Evolutionary conservation across 441 rosid genomes (phyloP).

Genomic region (Euphorbia corollata): DNA sequence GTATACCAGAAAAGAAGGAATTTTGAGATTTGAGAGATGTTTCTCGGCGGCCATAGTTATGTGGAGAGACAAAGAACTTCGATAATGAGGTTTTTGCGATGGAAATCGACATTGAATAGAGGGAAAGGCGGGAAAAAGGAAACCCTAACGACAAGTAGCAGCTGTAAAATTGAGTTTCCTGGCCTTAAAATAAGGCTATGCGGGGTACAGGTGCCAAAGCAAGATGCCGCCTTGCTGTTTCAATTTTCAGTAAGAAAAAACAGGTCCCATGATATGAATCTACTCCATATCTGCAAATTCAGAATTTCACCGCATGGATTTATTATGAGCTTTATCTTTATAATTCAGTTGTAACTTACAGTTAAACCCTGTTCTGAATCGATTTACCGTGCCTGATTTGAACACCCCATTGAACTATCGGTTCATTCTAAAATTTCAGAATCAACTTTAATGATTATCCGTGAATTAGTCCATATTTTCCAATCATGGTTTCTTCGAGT

Average conservation of each 20-base stretch:
- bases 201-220: too few relatives aligned
- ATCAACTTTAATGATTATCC: background rate
- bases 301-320: too few relatives aligned
- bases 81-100: slow-evolving; percentile 30
- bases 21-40: slow-evolving; percentile 18
- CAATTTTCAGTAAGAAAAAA: background rate
- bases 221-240: slow-evolving; percentile 16
- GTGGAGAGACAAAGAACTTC: slow-evolving; percentile 15
- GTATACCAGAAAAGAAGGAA: slow-evolving; percentile 20
- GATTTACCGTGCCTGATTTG: too few relatives aligned
- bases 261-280: background rate
- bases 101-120: slow-evolving; percentile 21
- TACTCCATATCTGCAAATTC: too few relatives aligned
- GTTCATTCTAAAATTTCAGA: background rate
- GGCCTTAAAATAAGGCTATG: background rate
- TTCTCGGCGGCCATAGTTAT: slow-evolving; percentile 20
- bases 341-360: background rate
- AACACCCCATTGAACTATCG: background rate
- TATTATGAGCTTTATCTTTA: too few relatives aligned
- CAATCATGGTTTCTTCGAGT: too few relatives aligned
- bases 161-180: background rate
- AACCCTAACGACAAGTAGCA: background rate
- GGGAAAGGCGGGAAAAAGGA: slow-evolving; percentile 7
- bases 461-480: background rate
- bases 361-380: too few relatives aligned